Conservation (phyloP, 2,329 filamentous ascomycete species). For the Cadophora gregata region DNA sequence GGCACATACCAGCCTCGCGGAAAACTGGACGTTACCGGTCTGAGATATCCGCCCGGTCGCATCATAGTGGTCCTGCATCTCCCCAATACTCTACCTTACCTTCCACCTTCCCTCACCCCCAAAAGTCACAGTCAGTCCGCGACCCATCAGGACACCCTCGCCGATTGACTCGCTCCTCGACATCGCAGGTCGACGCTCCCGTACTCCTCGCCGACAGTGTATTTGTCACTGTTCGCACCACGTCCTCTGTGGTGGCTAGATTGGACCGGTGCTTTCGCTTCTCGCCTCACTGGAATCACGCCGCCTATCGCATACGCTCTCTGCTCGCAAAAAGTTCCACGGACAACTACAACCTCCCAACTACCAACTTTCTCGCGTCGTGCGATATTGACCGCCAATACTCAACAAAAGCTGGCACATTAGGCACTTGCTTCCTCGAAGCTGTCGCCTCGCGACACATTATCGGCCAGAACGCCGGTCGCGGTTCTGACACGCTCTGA, state of each 20-base stretch:
- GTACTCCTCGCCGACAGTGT: neutral
- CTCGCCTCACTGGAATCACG: constrained; percentile 9
- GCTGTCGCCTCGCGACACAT: constrained; percentile 14
- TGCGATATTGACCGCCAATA: neutral
- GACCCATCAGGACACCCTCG: constrained; percentile 11
- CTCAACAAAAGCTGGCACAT: constrained; percentile 12
- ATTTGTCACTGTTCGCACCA: constrained; percentile 11
- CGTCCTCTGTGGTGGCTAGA: neutral
- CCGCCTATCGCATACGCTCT: constrained; percentile 19
- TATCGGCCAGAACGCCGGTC: constrained; percentile 12
- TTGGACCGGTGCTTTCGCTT: constrained; percentile 14
- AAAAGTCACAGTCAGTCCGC: constrained; percentile 7
- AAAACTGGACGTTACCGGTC: constrained; percentile 7
- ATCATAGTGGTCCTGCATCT: constrained; percentile 17
- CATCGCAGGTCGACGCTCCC: constrained; percentile 18
- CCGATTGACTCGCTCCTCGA: constrained; percentile 8
- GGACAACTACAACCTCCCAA: constrained; percentile 7
- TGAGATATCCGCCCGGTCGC: constrained; percentile 16
- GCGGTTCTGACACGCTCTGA: constrained; percentile 25
- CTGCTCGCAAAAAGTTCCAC: constrained; percentile 15
- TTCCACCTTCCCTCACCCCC: neutral
- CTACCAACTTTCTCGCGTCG: constrained; percentile 2
- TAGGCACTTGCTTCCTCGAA: neutral
- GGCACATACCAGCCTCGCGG: constrained; percentile 6
- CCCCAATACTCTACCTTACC: constrained; percentile 11